Evolutionary conservation across 2,329 filamentous ascomycete species (phyloP), one percentile per base, ranked within the genome.

Genomic region (Blastomyces gilchristii): DNA sequence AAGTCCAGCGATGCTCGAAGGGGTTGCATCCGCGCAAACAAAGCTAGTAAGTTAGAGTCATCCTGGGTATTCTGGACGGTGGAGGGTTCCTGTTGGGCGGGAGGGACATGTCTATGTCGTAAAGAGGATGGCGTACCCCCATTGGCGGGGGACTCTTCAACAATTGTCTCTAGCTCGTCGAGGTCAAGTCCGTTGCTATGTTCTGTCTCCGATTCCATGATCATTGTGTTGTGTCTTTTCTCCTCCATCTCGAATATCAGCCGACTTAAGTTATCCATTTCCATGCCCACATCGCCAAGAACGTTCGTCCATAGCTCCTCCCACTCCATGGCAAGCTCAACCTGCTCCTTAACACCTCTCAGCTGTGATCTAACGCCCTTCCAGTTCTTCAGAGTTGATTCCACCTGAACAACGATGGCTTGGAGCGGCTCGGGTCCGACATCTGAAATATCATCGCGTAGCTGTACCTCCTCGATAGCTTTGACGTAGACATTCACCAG

Each of bases 271-370:
- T 88, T 87, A 67, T 94, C 89, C 71, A 91, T 87, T 76, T 99
- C 94, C 66, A 87, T 86, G 61, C 92, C 90, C 65, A 97, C 96
- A 73, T 97, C 93, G 54, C 92, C 93, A 2, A 99, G 80, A 2
- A 97, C 93, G 67, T 84, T 90, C 69, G 91, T 91, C 93, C 94
- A 97, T 45, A 99, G 81, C 76, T 97, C 92, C 74, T 97, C 92
- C 93, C 93, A 99, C 72, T 99, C 94, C 91, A 97, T 96, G 57
- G 94, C 94, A 64, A 96, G 86, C 75, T 97, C 94, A 22, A 99
- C 93, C 72, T 97, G 93, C 58, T 84, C 84, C 73, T 96, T 96
- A 63, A 96, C 88, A 34, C 78, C 87, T 66, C 88, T 88, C 60
- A 99, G 79, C 1, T 88, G 87, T 52, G 80, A 81, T 69, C 91